A percentile compares a stretch with the other conserved stretches of the same genome.
Conservation (phyloP, 164 flowering plant species). For the Magnolia sinica region DNA sequence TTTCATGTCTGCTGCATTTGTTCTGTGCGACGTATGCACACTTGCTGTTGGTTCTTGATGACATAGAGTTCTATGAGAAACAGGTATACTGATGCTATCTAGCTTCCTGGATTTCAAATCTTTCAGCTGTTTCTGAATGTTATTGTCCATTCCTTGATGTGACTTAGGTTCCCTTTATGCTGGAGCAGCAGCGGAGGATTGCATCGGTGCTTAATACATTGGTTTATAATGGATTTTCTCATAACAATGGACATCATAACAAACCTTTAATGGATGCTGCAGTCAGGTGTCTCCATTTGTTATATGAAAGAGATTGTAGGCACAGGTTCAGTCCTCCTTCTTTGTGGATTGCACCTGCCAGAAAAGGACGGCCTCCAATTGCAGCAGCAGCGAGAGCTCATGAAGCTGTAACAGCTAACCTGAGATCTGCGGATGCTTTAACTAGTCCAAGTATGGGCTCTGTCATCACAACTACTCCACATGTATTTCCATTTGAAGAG, state of each 20-base stretch:
- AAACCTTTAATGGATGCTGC: constrained; percentile 76
- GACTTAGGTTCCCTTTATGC: constrained; percentile 72
- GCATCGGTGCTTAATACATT: constrained; percentile 79
- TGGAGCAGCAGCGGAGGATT: constrained; percentile 82
- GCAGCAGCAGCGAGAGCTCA: constrained; percentile 89
- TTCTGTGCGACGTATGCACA: constrained; percentile 89
- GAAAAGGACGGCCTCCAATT: constrained; percentile 69
- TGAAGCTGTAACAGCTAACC: constrained; percentile 49
- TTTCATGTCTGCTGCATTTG: constrained; percentile 67
- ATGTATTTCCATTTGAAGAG: constrained; percentile 95
- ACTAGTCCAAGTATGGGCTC: constrained; percentile 47
- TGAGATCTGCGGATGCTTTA: constrained; percentile 42
- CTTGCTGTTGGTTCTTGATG: constrained; percentile 87
- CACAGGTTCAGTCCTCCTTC: constrained; percentile 78
- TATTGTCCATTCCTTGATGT: constrained; percentile 17
- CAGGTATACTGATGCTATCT: constrained; percentile 53
- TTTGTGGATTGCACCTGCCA: constrained; percentile 92
- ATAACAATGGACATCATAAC: constrained; percentile 35
- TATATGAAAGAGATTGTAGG: constrained; percentile 98
- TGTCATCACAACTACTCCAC: constrained; percentile 72
- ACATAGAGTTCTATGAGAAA: constrained; percentile 91
- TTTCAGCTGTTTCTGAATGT: neutral
- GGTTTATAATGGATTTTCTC: constrained; percentile 75
- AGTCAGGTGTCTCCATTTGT: constrained; percentile 75
- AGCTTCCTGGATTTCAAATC: neutral